These are phyloP conservation scores for Nannizzia gypsea DNA, from an alignment of 2,329 filamentous ascomycete species.

Conservation along the genomic window DNA sequence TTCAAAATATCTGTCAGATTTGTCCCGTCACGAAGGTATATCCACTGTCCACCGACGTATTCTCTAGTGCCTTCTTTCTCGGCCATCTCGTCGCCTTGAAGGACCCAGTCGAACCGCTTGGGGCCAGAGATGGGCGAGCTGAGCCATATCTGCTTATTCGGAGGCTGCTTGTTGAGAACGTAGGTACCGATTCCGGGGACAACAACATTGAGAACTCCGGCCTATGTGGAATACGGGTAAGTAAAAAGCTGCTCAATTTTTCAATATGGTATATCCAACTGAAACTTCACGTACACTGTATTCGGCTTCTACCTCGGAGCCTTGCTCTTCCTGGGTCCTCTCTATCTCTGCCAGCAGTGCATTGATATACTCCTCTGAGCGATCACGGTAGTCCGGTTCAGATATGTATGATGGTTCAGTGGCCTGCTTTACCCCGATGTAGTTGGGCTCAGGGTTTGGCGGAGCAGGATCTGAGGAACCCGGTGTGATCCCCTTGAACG, in stretches of 20 bases:
- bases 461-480: slow-evolving; percentile 43
- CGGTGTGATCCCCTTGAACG: slow-evolving; percentile 46
- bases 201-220: slow-evolving; percentile 70
- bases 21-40: slow-evolving; percentile 75
- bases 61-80: slow-evolving; percentile 61
- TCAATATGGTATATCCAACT: too few relatives aligned
- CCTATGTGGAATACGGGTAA: slow-evolving; percentile 38
- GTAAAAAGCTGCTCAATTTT: slow-evolving; percentile 10
- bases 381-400: slow-evolving; percentile 60
- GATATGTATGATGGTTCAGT: slow-evolving; percentile 52
- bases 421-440: slow-evolving; percentile 31
- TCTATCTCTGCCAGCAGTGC: slow-evolving; percentile 52
- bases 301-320: slow-evolving; percentile 69
- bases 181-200: slow-evolving; percentile 65
- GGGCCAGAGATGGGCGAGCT: slow-evolving; percentile 83
- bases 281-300: slow-evolving; percentile 54
- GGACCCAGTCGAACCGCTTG: slow-evolving; percentile 86
- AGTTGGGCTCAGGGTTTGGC: slow-evolving; percentile 28
- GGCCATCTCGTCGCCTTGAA: slow-evolving; percentile 56
- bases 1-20: slow-evolving; percentile 61
- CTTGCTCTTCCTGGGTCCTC: slow-evolving; percentile 56
- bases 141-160: slow-evolving; percentile 95
- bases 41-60: slow-evolving; percentile 55
- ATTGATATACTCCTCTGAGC: slow-evolving; percentile 64
- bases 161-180: slow-evolving; percentile 96